A percentile compares a stretch with the other conserved stretches of the same genome.
Conservation (phyloP, 1,139 yeast genomes). For the Lodderomyces beijingensis region DNA sequence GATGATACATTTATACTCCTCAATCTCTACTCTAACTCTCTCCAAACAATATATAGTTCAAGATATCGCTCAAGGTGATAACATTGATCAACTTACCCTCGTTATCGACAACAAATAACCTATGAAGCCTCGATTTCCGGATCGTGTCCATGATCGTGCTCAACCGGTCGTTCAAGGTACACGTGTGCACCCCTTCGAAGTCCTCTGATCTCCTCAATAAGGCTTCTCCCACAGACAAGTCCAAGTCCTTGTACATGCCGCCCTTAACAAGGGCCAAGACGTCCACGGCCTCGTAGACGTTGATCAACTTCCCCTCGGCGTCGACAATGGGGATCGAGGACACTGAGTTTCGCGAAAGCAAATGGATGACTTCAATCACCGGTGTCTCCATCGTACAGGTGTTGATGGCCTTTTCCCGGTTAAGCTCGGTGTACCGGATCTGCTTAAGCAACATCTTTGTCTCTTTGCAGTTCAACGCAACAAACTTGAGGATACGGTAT, state of each 20-base stretch:
- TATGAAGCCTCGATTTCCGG: slow-evolving; percentile 83
- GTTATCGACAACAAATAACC: slow-evolving; percentile 88
- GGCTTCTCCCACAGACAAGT: slow-evolving; percentile 94
- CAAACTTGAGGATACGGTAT: slow-evolving; percentile 92
- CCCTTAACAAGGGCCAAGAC: slow-evolving; percentile 90
- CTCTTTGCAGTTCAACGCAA: slow-evolving; percentile 93
- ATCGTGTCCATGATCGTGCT: slow-evolving; percentile 93
- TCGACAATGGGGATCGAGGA: slow-evolving; percentile 93
- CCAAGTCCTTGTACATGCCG: slow-evolving; percentile 87
- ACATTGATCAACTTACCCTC: slow-evolving; percentile 76
- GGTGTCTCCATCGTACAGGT: slow-evolving; percentile 91
- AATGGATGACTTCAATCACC: slow-evolving; percentile 87
- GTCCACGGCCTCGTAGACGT: slow-evolving; percentile 95
- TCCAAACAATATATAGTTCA: slow-evolving; percentile 74
- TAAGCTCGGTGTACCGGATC: slow-evolving; percentile 47
- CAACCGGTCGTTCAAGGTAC: slow-evolving; percentile 81
- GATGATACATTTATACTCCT: too few relatives aligned
- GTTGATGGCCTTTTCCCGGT: slow-evolving; percentile 43
- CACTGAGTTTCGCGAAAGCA: slow-evolving; percentile 73
- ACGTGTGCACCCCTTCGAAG: slow-evolving; percentile 96
- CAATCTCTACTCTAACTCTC: slow-evolving; percentile 41
- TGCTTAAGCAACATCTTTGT: slow-evolving; percentile 82
- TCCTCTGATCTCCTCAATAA: slow-evolving; percentile 91
- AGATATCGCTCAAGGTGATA: slow-evolving; percentile 86
- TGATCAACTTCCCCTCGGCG: slow-evolving; percentile 66